Evolutionary conservation across 2,329 filamentous ascomycete species (phyloP).

Genomic region (Apiospora saccharicola): DNA sequence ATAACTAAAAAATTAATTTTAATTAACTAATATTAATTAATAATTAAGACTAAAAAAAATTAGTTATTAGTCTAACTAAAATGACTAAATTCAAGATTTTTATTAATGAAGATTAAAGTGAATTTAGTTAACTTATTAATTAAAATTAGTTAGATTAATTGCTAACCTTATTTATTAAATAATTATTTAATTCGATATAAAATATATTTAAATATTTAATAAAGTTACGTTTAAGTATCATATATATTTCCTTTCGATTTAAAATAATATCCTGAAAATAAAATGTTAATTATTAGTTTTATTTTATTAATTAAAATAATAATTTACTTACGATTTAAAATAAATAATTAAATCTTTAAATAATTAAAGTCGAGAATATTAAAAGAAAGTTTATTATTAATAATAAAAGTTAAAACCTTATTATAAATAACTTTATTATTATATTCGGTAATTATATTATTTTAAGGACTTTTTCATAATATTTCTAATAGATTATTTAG

Average conservation of each 20-base stretch:
- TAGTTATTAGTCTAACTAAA: too few species aligned
- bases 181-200: neutral
- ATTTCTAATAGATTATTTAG: neutral
- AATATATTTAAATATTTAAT: neutral
- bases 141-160: too few species aligned
- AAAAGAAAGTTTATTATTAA: neutral
- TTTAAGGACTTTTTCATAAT: neutral
- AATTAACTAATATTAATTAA: too few species aligned
- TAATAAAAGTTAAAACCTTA: neutral
- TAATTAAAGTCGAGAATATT: neutral
- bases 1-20: too few species aligned
- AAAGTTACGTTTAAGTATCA: neutral
- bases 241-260: neutral
- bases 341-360: neutral
- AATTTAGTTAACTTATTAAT: too few species aligned
- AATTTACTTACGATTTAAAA: neutral
- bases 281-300: neutral
- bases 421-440: neutral
- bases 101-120: too few species aligned
- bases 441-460: neutral
- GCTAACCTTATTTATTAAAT: neutral
- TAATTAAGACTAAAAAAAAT: too few species aligned
- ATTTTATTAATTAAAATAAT: neutral
- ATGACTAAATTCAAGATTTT: too few species aligned
- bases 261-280: neutral